Percentiles rank a stretch among this genome's conserved stretches.
Conservation (phyloP, 352 stramenopile species). For the Globisporangium paroecandrum region DNA sequence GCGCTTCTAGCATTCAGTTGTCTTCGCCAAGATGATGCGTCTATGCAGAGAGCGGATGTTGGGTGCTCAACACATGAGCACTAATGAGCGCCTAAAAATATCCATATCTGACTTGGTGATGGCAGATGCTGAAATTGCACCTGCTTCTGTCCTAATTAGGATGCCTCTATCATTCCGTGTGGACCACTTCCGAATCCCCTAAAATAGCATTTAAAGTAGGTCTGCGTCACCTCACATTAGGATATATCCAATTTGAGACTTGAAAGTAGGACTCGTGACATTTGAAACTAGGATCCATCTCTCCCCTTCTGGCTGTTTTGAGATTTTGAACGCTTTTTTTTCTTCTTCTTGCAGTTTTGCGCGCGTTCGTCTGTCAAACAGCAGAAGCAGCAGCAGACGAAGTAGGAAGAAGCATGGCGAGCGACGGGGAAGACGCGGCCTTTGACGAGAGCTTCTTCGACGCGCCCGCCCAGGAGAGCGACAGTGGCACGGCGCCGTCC, state of each 20-base stretch:
- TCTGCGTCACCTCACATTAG: not conserved
- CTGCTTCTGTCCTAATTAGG: not conserved
- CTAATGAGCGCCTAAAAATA: not conserved
- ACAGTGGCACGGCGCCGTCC: constrained; percentile 6
- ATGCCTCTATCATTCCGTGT: not conserved
- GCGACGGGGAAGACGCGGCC: constrained; percentile 11
- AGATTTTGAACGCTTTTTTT: not conserved
- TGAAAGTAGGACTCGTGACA: not conserved
- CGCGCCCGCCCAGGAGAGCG: constrained; percentile 4
- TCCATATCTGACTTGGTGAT: not conserved
- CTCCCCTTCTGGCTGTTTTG: not conserved
- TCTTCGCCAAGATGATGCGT: not conserved
- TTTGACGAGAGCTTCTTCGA: constrained; percentile 24
- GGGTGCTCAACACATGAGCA: not conserved
- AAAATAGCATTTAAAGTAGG: not conserved
- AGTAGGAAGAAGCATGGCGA: constrained; percentile 7
- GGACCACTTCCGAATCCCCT: not conserved
- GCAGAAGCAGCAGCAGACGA: not conserved
- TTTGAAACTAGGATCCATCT: not conserved
- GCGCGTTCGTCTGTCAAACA: not conserved
- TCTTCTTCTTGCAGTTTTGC: constrained; percentile 5
- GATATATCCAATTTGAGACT: not conserved
- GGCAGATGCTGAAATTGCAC: not conserved
- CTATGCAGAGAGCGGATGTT: not conserved
- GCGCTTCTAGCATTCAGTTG: not conserved